Evolutionary conservation across 768 basidiomycete genomes (phyloP).

Genomic region (Rhizopogon sp.): DNA sequence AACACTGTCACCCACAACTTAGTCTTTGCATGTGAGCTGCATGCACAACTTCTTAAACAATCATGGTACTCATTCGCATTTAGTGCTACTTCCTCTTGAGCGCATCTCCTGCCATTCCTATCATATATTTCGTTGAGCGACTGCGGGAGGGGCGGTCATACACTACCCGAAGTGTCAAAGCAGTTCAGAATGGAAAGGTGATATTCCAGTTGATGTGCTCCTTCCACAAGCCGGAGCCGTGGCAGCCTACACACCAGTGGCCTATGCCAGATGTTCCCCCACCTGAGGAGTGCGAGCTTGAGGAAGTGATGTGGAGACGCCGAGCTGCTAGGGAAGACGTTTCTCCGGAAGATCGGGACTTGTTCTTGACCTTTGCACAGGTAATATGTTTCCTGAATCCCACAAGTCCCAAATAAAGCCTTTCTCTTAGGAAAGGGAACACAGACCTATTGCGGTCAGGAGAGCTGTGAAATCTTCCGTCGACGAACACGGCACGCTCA

Average conservation of each 20-base stretch:
- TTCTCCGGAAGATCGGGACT: slow-evolving; percentile 29
- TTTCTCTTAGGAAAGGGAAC: slow-evolving; percentile 49
- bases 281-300: slow-evolving; percentile 61
- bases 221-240: slow-evolving; percentile 75
- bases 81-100: slow-evolving; percentile 82
- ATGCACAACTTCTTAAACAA: neutral
- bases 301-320: slow-evolving; percentile 38
- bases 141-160: slow-evolving; percentile 74
- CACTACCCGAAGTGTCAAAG: slow-evolving; percentile 58
- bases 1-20: neutral
- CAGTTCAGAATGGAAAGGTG: slow-evolving; percentile 47
- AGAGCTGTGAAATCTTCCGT: slow-evolving; percentile 39
- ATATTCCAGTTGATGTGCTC: slow-evolving; percentile 72
- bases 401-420: neutral
- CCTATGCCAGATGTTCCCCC: slow-evolving; percentile 54
- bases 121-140: slow-evolving; percentile 75
- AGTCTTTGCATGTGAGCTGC: slow-evolving; percentile 68
- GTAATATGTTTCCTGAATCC: slow-evolving; percentile 10
- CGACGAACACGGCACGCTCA: slow-evolving; percentile 41
- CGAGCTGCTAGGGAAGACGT: slow-evolving; percentile 23
- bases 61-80: slow-evolving; percentile 5
- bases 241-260: slow-evolving; percentile 68
- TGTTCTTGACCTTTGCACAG: slow-evolving; percentile 21
- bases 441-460: slow-evolving; percentile 68
- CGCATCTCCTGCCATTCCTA: slow-evolving; percentile 67